Evolutionary conservation across 495 filamentous ascomycete genomes (phyloP).

Genomic region (Parmelia sp.): DNA sequence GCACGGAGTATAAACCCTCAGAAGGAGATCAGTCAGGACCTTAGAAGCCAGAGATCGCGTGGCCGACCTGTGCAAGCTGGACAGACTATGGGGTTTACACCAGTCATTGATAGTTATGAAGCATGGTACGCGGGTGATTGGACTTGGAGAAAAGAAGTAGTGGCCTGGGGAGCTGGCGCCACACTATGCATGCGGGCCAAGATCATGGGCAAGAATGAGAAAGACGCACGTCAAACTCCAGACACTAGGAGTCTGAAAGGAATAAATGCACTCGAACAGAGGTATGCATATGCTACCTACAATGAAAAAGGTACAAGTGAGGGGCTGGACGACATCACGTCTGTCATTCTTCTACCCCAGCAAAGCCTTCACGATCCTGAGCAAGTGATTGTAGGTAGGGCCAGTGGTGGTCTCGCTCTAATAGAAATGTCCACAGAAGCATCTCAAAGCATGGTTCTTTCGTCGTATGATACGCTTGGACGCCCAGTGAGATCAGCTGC

Average conservation of each 20-base stretch:
- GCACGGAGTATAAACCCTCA: constrained; percentile 48
- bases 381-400: constrained; percentile 39
- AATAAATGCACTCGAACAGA: constrained; percentile 27
- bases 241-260: constrained; percentile 18
- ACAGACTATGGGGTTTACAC: constrained; percentile 59
- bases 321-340: constrained; percentile 60
- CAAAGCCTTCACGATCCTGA: constrained; percentile 31
- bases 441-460: constrained; percentile 18
- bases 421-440: constrained; percentile 26
- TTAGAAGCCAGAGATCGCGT: not conserved
- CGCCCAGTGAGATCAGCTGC: constrained; percentile 23
- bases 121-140: constrained; percentile 45
- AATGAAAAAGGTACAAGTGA: constrained; percentile 44
- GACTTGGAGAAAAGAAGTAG: constrained; percentile 49
- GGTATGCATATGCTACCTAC: constrained; percentile 44
- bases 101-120: constrained; percentile 57
- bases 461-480: constrained; percentile 23
- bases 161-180: constrained; percentile 58
- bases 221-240: constrained; percentile 17
- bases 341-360: constrained; percentile 48
- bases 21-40: not conserved
- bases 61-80: constrained; percentile 29
- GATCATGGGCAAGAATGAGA: constrained; percentile 20
- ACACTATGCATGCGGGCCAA: constrained; percentile 47
- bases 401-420: constrained; percentile 38